These are phyloP conservation scores for Bipolaris victoriae DNA, from an alignment of 2,329 filamentous ascomycete genomes.

Conservation along the genomic window DNA sequence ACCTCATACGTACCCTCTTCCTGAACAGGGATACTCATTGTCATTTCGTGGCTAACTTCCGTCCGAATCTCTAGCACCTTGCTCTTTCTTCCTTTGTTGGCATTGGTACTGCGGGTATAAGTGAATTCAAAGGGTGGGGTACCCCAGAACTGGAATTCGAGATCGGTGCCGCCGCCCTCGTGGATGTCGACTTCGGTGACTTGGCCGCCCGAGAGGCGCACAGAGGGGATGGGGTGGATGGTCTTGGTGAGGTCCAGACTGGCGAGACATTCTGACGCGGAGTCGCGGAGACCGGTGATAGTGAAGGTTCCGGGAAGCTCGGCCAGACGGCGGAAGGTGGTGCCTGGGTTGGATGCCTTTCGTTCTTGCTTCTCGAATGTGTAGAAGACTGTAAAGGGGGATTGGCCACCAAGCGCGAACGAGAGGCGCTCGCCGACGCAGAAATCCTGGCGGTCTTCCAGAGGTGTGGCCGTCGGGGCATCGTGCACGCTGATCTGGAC, in stretches of 20 bases:
- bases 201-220: constrained; percentile 84
- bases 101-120: constrained; percentile 89
- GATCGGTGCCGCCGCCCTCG: constrained; percentile 91
- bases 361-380: constrained; percentile 79
- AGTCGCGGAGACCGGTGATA: constrained; percentile 86
- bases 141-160: constrained; percentile 93
- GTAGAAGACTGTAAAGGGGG: constrained; percentile 93
- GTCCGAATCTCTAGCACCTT: constrained; percentile 86
- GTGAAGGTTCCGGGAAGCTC: constrained; percentile 88
- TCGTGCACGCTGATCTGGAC: constrained; percentile 94
- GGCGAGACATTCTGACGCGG: constrained; percentile 85
- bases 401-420: constrained; percentile 87
- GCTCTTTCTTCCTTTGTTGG: constrained; percentile 66
- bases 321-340: constrained; percentile 89
- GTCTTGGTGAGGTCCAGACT: constrained; percentile 77
- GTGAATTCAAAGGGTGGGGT: constrained; percentile 98
- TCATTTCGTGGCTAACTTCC: constrained; percentile 81
- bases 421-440: constrained; percentile 95
- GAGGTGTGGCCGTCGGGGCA: constrained; percentile 85
- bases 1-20: constrained; percentile 98
- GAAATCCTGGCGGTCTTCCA: constrained; percentile 85
- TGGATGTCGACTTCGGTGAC: constrained; percentile 89
- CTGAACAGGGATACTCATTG: constrained; percentile 80
- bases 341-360: constrained; percentile 79
- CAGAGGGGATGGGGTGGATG: constrained; percentile 91